phyloP scores from a whole-genome alignment of 139 green algal genomes.

The Picochlorum sp. region DNA sequence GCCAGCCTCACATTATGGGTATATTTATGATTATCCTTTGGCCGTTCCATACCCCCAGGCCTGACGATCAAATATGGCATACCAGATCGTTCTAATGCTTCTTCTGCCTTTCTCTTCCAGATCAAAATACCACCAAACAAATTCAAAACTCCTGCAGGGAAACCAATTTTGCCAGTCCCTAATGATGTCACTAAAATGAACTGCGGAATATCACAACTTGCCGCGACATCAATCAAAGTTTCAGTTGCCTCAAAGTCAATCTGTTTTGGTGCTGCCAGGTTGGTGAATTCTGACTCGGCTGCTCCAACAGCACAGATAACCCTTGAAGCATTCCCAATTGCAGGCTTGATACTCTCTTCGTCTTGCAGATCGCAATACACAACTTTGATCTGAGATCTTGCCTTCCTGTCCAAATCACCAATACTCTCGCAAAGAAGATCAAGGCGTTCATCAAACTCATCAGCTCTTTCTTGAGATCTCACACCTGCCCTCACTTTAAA shows the following conservation, averaged over 20 bases:
- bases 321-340: constrained; percentile 57
- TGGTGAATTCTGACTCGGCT: constrained; percentile 48
- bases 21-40: constrained; percentile 79
- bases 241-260: constrained; percentile 71
- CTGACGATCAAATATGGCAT: constrained; percentile 84
- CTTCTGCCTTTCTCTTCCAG: constrained; percentile 77
- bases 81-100: constrained; percentile 65
- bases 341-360: constrained; percentile 38
- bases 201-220: constrained; percentile 51
- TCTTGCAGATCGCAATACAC: constrained; percentile 61
- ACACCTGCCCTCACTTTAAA: constrained; percentile 70
- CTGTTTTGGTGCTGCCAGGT: constrained; percentile 43
- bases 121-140: constrained; percentile 82
- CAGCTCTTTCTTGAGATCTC: constrained; percentile 45
- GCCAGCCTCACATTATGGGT: constrained; percentile 76
- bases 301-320: constrained; percentile 74
- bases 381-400: constrained; percentile 14
- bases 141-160: constrained; percentile 64
- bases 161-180: constrained; percentile 79
- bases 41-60: constrained; percentile 83
- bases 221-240: constrained; percentile 56
- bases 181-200: constrained; percentile 81
- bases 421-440: constrained; percentile 3
- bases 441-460: constrained; percentile 24
- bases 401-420: not conserved